Base-by-base conservation (phyloP, 2,329 filamentous ascomycete species). In the Elsinoe arachidis region DNA sequence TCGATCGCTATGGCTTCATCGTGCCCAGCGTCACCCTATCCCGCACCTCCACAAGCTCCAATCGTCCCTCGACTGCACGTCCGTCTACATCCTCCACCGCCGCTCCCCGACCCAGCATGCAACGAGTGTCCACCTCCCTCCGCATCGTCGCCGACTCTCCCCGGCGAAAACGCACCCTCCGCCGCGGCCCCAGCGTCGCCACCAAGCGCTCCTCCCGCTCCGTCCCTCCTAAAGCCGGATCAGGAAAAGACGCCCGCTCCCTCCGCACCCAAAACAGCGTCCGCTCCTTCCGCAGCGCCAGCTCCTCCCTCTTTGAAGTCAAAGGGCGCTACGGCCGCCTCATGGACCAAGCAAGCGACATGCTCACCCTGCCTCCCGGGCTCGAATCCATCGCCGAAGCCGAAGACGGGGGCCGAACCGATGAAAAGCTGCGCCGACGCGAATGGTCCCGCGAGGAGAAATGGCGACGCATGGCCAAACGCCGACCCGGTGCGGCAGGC, bases 1-100 rank as follows among this genome's bases (percentile, higher is more conserved):
- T 85, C 2, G 83, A 86, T 67, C 75, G 83, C 59, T 86, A 85
- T 66, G 83, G 83, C 9, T 86, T 86, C 69, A 85, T 86, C 60
- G 67, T 78, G 12, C 73, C 74, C 3, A 72, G 67, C 43, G 73
- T 70, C 58, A 61, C 62, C 12, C 60, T 64, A 7, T 73, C 74
- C 3, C 65, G 68, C 21, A 68, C 61, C 9, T 64, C 65, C 2
- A 61, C 55, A 10, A 52, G 15, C 15, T 23, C 49, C 59, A 30
- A 62, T 58, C 34, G 33, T 23, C 26, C 33, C 6, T 19, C n/a
- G 34, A 35, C n/a, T 17, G 33, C 26, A 14, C 49, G 49, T 5
- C 49, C 49, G 2, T 53, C 49, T 15, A 53, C 49, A 11, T 53
- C 49, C 34, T 39, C 26, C 26, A 30, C 49, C 19, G 49, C 26